phyloP scores from a whole-genome alignment of 495 filamentous ascomycete genomes.

The Trichoderma orchidacearum region DNA sequence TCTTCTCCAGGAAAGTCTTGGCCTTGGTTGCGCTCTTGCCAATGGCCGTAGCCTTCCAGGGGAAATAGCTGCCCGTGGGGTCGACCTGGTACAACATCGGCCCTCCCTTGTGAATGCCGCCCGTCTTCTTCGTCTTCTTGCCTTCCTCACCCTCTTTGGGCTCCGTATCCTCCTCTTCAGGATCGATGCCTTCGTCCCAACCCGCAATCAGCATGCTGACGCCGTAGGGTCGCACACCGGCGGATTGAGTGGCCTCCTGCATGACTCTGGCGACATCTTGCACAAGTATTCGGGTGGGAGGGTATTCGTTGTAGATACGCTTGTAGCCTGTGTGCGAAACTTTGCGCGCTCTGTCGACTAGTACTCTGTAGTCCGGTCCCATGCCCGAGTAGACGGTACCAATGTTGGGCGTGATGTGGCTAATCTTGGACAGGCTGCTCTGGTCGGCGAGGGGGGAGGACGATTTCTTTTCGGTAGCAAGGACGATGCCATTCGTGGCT shows the following conservation, averaged over 20 bases:
- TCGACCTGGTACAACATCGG: slow-evolving; percentile 98
- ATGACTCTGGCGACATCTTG: slow-evolving; percentile 97
- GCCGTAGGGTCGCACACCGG: slow-evolving; percentile 95
- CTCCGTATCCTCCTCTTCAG: slow-evolving; percentile 41
- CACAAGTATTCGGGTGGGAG: slow-evolving; percentile 93
- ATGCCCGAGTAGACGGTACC: slow-evolving; percentile 99
- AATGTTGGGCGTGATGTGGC: slow-evolving; percentile 94
- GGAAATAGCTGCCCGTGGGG: slow-evolving; percentile 92
- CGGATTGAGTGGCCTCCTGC: slow-evolving; percentile 96
- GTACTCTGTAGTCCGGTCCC: slow-evolving; percentile 95
- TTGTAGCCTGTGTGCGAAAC: slow-evolving; percentile 99
- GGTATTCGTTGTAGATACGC: slow-evolving; percentile 99
- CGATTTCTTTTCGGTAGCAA: slow-evolving; percentile 98
- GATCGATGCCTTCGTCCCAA: slow-evolving; percentile 93
- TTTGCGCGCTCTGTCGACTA: slow-evolving; percentile 95
- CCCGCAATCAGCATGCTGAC: slow-evolving; percentile 90
- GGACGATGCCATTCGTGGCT: slow-evolving; percentile 98
- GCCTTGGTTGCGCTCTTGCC: slow-evolving; percentile 96
- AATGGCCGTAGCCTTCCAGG: slow-evolving; percentile 98
- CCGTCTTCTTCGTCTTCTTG: slow-evolving; percentile 70
- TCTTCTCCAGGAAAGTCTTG: slow-evolving; percentile 97
- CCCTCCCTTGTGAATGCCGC: slow-evolving; percentile 88
- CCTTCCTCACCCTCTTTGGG: slow-evolving; percentile 47
- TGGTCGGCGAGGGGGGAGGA: slow-evolving; percentile 91
- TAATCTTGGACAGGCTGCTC: slow-evolving; percentile 91